Evolutionary conservation across 345 rosid species (phyloP).

Genomic region (Euphorbia lathyris): DNA sequence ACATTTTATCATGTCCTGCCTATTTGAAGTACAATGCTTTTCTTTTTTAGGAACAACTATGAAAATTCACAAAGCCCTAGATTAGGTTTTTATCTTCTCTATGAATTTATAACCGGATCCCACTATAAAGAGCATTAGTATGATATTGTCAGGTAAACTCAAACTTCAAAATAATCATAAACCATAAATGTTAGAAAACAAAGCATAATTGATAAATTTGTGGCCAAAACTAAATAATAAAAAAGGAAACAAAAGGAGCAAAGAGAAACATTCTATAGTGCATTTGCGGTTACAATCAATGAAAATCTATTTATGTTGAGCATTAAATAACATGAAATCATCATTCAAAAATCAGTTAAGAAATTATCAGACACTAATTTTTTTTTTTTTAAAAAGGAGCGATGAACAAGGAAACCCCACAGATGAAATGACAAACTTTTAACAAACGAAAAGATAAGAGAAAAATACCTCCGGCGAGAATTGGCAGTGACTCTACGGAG

Average conservation of each 20-base stretch:
- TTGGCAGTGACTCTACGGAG: constrained; percentile 84
- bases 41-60: neutral
- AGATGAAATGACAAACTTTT: too few relatives aligned
- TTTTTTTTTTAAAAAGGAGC: too few relatives aligned
- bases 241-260: neutral
- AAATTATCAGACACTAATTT: constrained; percentile 1
- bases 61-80: neutral
- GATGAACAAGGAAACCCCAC: neutral
- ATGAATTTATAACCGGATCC: neutral
- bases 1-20: neutral
- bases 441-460: neutral
- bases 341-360: neutral
- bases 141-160: neutral
- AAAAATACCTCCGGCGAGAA: constrained; percentile 72
- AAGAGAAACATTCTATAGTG: neutral
- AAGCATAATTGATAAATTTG: neutral
- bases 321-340: neutral
- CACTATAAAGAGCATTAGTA: too few relatives aligned
- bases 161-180: neutral
- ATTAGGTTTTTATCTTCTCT: neutral
- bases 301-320: neutral
- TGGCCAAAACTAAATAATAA: neutral
- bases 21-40: neutral
- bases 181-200: neutral
- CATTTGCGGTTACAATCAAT: neutral